Conservation (phyloP, 2,329 filamentous ascomycete genomes). For the Diaporthe velutina region DNA sequence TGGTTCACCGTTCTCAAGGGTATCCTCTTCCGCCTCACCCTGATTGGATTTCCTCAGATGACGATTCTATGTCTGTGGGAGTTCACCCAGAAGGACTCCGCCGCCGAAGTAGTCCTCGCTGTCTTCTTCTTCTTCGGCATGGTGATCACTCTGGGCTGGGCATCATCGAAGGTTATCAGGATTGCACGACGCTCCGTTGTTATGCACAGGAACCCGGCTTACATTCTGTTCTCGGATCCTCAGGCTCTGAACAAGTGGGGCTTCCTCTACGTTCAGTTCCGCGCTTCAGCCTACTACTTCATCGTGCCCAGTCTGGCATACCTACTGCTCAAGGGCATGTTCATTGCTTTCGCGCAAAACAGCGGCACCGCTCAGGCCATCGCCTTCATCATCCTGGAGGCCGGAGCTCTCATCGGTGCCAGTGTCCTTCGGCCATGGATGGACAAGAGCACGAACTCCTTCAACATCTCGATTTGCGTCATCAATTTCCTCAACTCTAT, state of each 20-base stretch:
- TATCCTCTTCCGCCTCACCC: constrained; percentile 88
- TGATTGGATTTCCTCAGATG: constrained; percentile 94
- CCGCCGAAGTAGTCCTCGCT: constrained; percentile 87
- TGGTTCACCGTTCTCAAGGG: constrained; percentile 95
- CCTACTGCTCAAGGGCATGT: constrained; percentile 88
- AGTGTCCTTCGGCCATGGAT: constrained; percentile 93
- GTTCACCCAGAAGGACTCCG: constrained; percentile 86
- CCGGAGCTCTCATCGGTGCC: constrained; percentile 79
- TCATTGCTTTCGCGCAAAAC: constrained; percentile 84
- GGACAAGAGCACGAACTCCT: constrained; percentile 98
- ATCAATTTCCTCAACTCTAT: constrained; percentile 93
- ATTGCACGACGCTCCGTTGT: constrained; percentile 89
- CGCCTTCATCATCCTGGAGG: constrained; percentile 86
- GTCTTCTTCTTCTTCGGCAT: constrained; percentile 91
- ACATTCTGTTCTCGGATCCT: constrained; percentile 97
- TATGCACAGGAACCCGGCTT: constrained; percentile 96
- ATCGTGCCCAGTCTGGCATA: constrained; percentile 85
- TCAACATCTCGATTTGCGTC: constrained; percentile 92
- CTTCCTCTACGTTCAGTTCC: constrained; percentile 97
- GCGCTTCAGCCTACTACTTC: constrained; percentile 95
- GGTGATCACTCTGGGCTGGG: constrained; percentile 83
- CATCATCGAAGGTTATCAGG: constrained; percentile 88
- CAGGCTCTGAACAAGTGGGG: constrained; percentile 96
- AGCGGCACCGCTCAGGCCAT: constrained; percentile 82
- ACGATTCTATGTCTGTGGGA: constrained; percentile 94